Evolutionary conservation across 805 yeast genomes (phyloP).

Genomic region (Starmerella etchellsii): DNA sequence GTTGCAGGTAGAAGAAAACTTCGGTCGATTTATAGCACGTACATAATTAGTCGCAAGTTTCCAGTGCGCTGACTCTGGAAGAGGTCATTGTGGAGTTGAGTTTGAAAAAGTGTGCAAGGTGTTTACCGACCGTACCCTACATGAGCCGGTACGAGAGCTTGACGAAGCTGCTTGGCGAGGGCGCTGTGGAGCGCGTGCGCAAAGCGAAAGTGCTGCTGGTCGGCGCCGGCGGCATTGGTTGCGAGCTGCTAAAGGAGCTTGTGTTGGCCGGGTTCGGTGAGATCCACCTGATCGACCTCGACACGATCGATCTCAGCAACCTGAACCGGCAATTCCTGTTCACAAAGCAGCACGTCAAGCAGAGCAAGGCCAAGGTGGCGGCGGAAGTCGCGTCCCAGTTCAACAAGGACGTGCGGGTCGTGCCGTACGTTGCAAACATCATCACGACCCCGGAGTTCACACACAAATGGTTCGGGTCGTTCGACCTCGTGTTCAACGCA

Average conservation of each 20-base stretch:
- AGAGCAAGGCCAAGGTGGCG: conserved; percentile 77
- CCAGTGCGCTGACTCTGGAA: too few species aligned
- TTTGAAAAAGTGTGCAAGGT: not conserved
- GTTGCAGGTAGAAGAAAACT: conserved; percentile 5
- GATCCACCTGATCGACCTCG: conserved; percentile 53
- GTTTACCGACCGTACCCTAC: not conserved
- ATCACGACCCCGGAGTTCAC: conserved; percentile 63
- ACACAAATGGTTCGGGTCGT: conserved; percentile 61
- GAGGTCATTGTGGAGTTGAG: not conserved
- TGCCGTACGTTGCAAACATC: conserved; percentile 78
- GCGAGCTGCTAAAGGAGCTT: conserved; percentile 97
- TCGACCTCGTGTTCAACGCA: conserved; percentile 77
- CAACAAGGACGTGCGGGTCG: conserved; percentile 51
- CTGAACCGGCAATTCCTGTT: conserved; percentile 87
- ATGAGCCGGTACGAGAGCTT: conserved; percentile 16
- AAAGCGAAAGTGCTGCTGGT: conserved; percentile 55
- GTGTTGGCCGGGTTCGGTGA: conserved; percentile 64
- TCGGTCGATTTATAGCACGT: not conserved
- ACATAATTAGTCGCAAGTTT: too few species aligned
- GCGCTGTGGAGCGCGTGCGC: conserved; percentile 12
- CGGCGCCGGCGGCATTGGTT: conserved; percentile 99
- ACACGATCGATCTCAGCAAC: conserved; percentile 85
- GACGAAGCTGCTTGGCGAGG: conserved; percentile 16
- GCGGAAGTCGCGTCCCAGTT: conserved; percentile 66
- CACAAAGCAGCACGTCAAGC: conserved; percentile 76